Conservation (phyloP, 2,329 filamentous ascomycete genomes). For the Colletotrichum sp. region DNA sequence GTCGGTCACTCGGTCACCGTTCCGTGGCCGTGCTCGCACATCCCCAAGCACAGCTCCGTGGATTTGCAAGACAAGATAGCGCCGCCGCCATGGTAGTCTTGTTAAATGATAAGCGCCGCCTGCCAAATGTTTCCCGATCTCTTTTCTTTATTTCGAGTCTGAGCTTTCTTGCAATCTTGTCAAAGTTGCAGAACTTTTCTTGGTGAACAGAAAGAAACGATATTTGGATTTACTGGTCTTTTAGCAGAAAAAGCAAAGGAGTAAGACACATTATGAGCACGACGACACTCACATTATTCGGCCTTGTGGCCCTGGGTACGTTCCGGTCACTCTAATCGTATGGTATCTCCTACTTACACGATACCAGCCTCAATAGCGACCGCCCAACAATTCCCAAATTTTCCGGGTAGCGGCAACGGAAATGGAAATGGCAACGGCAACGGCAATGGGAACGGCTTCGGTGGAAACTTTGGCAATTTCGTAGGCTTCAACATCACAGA, state of each 20-base stretch:
- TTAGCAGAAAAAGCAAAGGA: not conserved
- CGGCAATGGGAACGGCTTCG: conserved; percentile 8
- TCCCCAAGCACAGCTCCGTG: conserved; percentile 21
- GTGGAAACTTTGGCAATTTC: conserved; percentile 15
- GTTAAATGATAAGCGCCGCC: conserved; percentile 1
- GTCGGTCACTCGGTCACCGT: conserved; percentile 13
- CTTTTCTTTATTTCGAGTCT: not conserved
- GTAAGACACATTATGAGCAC: not conserved
- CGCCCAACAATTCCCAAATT: conserved; percentile 14
- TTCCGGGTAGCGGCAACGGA: not conserved
- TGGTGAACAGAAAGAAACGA: not conserved
- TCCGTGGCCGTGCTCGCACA: conserved; percentile 18
- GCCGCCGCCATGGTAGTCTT: not conserved
- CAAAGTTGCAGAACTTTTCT: not conserved
- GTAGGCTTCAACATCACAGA: conserved; percentile 30
- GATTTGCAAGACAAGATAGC: not conserved
- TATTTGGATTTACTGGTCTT: not conserved
- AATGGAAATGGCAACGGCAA: conserved; percentile 5
- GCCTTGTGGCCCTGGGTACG: conserved; percentile 7
- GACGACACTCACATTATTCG: not conserved
- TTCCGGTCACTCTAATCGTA: not conserved
- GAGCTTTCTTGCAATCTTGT: not conserved
- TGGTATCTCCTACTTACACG: not conserved
- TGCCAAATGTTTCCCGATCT: not conserved
- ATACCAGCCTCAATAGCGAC: not conserved